Evolutionary conservation across 306 rosid species (phyloP).

Genomic region (Cucurbita pepo): DNA sequence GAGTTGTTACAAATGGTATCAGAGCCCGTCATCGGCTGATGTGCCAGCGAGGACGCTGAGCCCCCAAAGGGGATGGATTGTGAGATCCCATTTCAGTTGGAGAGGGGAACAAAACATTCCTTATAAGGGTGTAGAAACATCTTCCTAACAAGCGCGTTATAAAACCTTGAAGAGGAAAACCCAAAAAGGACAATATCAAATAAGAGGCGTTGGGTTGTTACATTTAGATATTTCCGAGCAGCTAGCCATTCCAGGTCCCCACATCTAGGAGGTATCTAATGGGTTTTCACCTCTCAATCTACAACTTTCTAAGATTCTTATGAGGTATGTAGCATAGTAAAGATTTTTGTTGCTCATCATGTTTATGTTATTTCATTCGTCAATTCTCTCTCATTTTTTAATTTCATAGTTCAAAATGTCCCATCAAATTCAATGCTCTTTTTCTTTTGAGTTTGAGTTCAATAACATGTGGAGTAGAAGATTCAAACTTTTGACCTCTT

Average conservation of each 20-base stretch:
- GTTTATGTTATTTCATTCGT: neutral
- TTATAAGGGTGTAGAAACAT: no score
- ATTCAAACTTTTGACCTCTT: neutral
- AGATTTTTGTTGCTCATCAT: neutral
- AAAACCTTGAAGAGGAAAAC: no score
- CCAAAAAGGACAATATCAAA: no score
- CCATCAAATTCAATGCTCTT: neutral
- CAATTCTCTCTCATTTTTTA: neutral
- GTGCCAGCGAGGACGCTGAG: no score
- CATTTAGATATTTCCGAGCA: neutral
- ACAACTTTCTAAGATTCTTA: neutral
- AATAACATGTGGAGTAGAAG: neutral
- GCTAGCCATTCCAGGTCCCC: neutral
- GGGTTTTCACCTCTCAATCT: neutral
- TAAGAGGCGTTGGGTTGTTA: no score
- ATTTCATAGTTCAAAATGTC: neutral
- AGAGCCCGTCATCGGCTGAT: no score
- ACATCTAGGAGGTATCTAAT: neutral
- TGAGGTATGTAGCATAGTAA: neutral
- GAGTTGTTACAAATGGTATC: no score
- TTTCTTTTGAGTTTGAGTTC: neutral
- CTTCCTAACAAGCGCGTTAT: no score
- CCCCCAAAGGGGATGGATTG: no score
- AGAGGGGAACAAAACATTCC: no score
- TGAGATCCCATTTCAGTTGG: no score